Base-by-base conservation (phyloP, 768 basidiomycete genomes). In the Mycena venus region DNA sequence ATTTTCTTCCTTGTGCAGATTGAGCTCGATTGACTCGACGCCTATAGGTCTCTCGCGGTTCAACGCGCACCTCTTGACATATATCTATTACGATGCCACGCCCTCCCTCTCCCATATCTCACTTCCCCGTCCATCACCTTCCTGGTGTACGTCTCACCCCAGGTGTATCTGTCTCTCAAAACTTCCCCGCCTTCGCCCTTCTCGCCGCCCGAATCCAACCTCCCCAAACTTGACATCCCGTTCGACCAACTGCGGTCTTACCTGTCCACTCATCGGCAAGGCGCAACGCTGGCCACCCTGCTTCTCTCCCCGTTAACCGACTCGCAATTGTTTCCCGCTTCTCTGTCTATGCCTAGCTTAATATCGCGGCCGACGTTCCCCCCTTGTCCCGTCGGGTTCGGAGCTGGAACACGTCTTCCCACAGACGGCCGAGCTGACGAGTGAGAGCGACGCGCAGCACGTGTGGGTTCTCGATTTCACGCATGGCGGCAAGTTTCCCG, bases 391-490 rank as follows among this genome's bases (percentile, higher is more conserved):
- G 0, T 75, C 83, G 27, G 88, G 86, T 12, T 82, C 86, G 9
- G 85, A 87, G 2, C 76, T 90, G n/a, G 88, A 90, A 62, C 89
- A 90, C 66, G 78, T 83, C 5, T 91, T 92, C 73, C 89, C 90
- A 10, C 86, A 88, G 49, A 79, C 79, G 12, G 67, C 80, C 29
- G 82, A 84, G 70, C 78, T 81, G 31, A 83, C 85, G 58, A 73
- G 72, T 21, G 81, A 76, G 59, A 73, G 71, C 23, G 81, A 76
- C 31, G 34, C 58, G 10, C 83, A 85, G 27, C 84, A 87, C 74
- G 83, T 87, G 1, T 95, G 95, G 93, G 84, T 91, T 15, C 88
- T 96, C 27, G 93, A 95, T 79, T 95, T 96, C 78, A 94, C 93
- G 1, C 83, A 86, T 58, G 86, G 86, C 25, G 89, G 89, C 0